Conservation (phyloP, 805 yeast species). For the Lipomyces kockii region DNA sequence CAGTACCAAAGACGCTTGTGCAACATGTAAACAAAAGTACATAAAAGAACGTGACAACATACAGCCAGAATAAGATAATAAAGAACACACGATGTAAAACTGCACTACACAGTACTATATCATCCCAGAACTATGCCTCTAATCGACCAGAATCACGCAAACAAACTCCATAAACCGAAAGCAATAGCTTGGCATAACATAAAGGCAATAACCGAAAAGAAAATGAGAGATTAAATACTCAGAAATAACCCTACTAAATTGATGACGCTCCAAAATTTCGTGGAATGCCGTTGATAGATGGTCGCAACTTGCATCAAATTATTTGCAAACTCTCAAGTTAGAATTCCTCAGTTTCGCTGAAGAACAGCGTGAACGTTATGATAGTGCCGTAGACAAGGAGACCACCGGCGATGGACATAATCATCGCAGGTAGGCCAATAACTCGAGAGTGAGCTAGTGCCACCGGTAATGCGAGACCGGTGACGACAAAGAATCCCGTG, state of each 20-base stretch:
- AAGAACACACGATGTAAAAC: too few relatives aligned
- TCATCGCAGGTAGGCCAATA: conserved; percentile 69
- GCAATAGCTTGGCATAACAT: conserved; percentile 3
- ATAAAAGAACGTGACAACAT: background rate
- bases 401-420: conserved; percentile 86
- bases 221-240: background rate
- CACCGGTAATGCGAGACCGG: conserved; percentile 77
- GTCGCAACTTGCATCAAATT: background rate
- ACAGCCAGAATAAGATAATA: background rate
- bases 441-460: conserved; percentile 76
- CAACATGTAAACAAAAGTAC: background rate
- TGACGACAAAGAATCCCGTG: conserved; percentile 74
- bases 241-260: background rate
- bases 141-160: background rate
- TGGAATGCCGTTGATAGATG: background rate
- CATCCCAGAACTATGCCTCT: background rate
- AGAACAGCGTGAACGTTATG: conserved; percentile 78
- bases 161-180: background rate
- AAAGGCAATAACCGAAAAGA: background rate
- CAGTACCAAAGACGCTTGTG: background rate
- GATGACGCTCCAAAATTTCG: background rate
- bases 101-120: background rate
- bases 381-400: conserved; percentile 79
- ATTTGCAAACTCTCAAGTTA: conserved; percentile 26
- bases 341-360: conserved; percentile 55